A percentile compares a stretch with the other conserved stretches of the same genome.
Evolutionary conservation across 129 eudicot genomes (phyloP).

Genomic region (Scalesia atractyloides): DNA sequence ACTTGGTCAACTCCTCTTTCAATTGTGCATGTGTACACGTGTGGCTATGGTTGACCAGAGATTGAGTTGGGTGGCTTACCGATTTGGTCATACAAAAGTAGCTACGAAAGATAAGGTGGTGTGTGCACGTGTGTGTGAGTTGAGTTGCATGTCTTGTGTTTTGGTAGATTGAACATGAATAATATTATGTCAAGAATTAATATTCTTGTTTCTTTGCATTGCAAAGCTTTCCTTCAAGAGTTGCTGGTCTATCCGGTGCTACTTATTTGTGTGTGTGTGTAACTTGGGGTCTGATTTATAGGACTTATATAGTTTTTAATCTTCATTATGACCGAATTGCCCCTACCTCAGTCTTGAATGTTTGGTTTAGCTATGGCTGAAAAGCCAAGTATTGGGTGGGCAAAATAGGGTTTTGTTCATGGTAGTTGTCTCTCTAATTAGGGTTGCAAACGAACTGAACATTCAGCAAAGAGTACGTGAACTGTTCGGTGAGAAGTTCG

Average conservation of each 20-base stretch:
- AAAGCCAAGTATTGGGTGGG: constrained; percentile 3
- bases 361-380: neutral
- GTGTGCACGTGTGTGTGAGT: constrained; percentile 24
- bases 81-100: constrained; percentile 42
- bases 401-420: neutral
- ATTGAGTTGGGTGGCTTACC: constrained; percentile 40
- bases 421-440: too few relatives aligned
- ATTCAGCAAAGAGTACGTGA: too few relatives aligned
- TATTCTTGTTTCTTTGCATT: constrained; percentile 43
- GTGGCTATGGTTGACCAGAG: constrained; percentile 37
- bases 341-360: neutral
- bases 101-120: constrained; percentile 18
- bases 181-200: constrained; percentile 16
- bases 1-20: constrained; percentile 71
- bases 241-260: constrained; percentile 39
- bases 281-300: constrained; percentile 20
- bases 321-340: neutral
- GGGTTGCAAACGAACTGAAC: too few relatives aligned
- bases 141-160: constrained; percentile 13
- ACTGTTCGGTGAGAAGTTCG: too few relatives aligned
- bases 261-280: constrained; percentile 13
- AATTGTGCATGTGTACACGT: constrained; percentile 31
- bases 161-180: constrained; percentile 28
- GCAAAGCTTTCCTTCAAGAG: constrained; percentile 72
- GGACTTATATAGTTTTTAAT: neutral